Evolutionary conservation across 805 yeast species (phyloP), one percentile per base, ranked within the genome.

Genomic region (Candida bentonensis): DNA sequence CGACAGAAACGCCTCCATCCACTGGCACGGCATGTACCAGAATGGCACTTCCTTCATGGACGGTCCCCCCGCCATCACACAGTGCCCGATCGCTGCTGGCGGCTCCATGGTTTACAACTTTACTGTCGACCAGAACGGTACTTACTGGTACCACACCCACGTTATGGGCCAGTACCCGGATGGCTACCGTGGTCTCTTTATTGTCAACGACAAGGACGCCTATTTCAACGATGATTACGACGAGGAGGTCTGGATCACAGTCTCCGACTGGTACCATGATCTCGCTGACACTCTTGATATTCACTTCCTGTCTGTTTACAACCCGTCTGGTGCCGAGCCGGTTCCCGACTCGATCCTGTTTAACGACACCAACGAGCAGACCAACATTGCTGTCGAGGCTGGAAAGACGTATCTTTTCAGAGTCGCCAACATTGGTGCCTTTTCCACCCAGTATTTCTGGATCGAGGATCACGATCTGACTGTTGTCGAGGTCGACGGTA

Each of bases 271-370:
- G 94, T 92, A 92, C 67, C 95, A 86, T 60, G 70, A 71, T 40
- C 61, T 63, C 42, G 69, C 79, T 25, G 74, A 63, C 30, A 67
- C 82, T 52, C 65, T 69, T 50, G 52, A 60, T 20, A 66, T 70
- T 15, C 47, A 54, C 28, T 88, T 92, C 67, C 59, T 87, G 68
- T 74, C 66, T 51, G 60, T 79, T 49, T 78, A 70, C 68, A 92
- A 92, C 64, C 98, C 98, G 47, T 85, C 96, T 7, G 98, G 98
- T 58, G 96, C 97, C 39, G 98, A 92, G 67, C 98, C 98, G 43
- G 79, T 92, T 53, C 98, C 98, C 5, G 82, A 83, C 52, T 69
- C 73, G 59, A 63, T 82, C 53, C 71, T 92, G 54, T 69, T 87
- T 62, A 89, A 89, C 66, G 86, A 87, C 59, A 79, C 95, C 11